phyloP scores from a whole-genome alignment of 2,329 filamentous ascomycete genomes.

The Rutstroemia sydowiana region DNA sequence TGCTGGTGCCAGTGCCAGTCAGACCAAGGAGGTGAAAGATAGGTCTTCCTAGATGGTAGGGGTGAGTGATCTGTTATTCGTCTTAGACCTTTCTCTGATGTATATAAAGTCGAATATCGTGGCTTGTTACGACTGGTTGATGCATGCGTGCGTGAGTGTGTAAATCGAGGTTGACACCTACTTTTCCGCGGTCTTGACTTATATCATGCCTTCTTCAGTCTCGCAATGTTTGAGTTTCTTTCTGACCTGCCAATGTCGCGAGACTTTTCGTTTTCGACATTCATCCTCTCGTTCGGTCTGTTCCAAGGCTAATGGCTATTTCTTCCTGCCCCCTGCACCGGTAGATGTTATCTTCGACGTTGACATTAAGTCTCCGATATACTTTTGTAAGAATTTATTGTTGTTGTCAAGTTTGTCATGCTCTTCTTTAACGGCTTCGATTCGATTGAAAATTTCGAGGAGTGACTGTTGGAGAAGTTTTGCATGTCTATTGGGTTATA shows the following conservation, averaged over 20 bases:
- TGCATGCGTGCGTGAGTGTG: too few relatives aligned
- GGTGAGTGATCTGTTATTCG: too few relatives aligned
- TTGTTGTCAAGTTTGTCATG: conserved; percentile 95
- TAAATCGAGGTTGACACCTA: too few relatives aligned
- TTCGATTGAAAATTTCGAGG: conserved; percentile 81
- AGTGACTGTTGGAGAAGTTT: conserved; percentile 84
- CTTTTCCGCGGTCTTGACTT: too few relatives aligned
- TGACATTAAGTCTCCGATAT: conserved; percentile 93
- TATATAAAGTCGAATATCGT: too few relatives aligned
- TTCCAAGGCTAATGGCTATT: conserved; percentile 15
- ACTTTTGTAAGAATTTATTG: conserved; percentile 96
- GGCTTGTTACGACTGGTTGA: too few relatives aligned
- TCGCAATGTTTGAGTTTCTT: conserved; percentile 1
- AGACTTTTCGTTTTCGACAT: conserved; percentile 5
- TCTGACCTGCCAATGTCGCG: conserved; percentile 2
- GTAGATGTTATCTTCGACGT: conserved; percentile 63
- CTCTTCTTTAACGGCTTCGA: conserved; percentile 88
- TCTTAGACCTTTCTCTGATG: too few relatives aligned
- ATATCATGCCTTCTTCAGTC: conserved; percentile 2
- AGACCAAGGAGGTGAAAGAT: conserved; percentile 1
- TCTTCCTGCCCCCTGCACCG: conserved; percentile 25
- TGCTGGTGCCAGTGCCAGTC: neutral
- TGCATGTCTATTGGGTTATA: conserved; percentile 58
- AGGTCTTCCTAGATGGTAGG: too few relatives aligned
- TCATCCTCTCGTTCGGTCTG: conserved; percentile 7